Conservation (phyloP, 108 stramenopile genomes). For the Skeletonema menzelii region DNA sequence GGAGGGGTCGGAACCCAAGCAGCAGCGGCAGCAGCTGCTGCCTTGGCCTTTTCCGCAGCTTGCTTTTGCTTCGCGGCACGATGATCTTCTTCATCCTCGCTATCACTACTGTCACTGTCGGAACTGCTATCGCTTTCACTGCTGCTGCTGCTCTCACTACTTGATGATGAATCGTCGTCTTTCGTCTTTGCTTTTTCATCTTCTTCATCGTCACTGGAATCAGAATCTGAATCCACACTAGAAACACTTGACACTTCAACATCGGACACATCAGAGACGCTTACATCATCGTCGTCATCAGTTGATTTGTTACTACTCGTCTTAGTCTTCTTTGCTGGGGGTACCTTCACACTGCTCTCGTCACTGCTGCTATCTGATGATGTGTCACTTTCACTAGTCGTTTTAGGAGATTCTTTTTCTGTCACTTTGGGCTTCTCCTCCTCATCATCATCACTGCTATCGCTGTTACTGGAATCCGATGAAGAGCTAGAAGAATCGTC, state of each 20-base stretch:
- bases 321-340: slow-evolving; percentile 30
- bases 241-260: slow-evolving; percentile 90
- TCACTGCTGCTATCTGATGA: slow-evolving; percentile 25
- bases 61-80: slow-evolving; percentile 46
- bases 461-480: slow-evolving; percentile 23
- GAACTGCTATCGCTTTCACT: slow-evolving; percentile 10
- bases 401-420: slow-evolving; percentile 16
- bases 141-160: slow-evolving; percentile 21
- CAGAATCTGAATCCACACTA: slow-evolving; percentile 63
- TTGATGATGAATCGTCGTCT: slow-evolving; percentile 32
- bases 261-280: slow-evolving; percentile 81
- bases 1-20: slow-evolving; percentile 74
- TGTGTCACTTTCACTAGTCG: slow-evolving; percentile 13
- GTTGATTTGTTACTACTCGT: background rate
- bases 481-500: slow-evolving; percentile 11
- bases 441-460: slow-evolving; percentile 27
- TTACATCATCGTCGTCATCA: slow-evolving; percentile 51
- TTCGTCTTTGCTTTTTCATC: slow-evolving; percentile 16
- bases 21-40: slow-evolving; percentile 85
- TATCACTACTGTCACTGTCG: slow-evolving; percentile 38
- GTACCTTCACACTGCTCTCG: slow-evolving; percentile 8
- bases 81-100: slow-evolving; percentile 48
- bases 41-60: slow-evolving; percentile 63
- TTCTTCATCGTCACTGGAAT: slow-evolving; percentile 46
- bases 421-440: background rate